phyloP scores from a whole-genome alignment of 139 green algal genomes.

The Ettlia oleoabundans region DNA sequence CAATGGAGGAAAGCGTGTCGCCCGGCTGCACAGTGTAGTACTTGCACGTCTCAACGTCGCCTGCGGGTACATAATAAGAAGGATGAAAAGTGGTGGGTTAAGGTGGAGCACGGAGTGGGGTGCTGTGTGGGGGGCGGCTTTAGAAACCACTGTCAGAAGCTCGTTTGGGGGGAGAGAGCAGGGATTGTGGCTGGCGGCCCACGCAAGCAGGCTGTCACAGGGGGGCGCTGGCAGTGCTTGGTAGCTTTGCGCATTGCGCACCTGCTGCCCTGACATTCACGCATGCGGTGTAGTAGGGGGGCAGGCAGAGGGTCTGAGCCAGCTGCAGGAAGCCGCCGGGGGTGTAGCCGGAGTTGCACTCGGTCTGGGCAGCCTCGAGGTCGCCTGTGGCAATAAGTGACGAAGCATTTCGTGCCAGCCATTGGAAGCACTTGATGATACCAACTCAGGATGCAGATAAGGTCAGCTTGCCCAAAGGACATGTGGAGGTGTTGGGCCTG shows the following conservation, averaged over 20 bases:
- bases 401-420: neutral
- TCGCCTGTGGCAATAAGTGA: neutral
- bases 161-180: too few species aligned
- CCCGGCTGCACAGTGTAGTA: conserved; percentile 30
- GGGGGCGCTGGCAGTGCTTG: too few species aligned
- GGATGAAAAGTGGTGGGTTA: neutral
- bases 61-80: too few species aligned
- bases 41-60: conserved; percentile 12
- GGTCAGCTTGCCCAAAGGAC: too few species aligned
- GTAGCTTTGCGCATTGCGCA: neutral
- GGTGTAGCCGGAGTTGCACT: conserved; percentile 31
- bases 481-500: too few species aligned
- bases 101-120: neutral
- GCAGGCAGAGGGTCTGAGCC: conserved; percentile 39
- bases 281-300: conserved; percentile 19
- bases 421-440: neutral
- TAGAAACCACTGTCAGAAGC: too few species aligned
- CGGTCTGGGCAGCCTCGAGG: neutral
- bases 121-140: too few species aligned
- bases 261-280: neutral
- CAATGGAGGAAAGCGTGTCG: conserved; percentile 22
- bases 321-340: conserved; percentile 37
- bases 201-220: too few species aligned
- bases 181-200: too few species aligned
- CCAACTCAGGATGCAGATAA: neutral